Percentiles rank a stretch among this genome's conserved stretches.
Conservation (phyloP, 2,329 filamentous ascomycete genomes). For the Xylariaceae sp. region DNA sequence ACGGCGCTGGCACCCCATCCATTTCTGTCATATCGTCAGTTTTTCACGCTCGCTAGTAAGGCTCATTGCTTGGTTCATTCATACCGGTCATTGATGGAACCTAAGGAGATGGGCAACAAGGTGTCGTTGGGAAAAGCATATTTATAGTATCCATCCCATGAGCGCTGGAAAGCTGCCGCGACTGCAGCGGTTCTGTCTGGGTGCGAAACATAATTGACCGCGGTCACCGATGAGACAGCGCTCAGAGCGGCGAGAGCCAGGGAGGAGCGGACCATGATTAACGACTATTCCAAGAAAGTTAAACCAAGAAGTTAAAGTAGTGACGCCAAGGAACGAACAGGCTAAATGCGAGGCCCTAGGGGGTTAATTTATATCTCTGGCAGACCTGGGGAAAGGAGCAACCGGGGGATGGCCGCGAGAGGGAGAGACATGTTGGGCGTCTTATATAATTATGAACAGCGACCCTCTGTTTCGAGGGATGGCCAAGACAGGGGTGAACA, state of each 20-base stretch:
- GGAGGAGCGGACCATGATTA: constrained; percentile 25
- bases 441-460: neutral
- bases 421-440: neutral
- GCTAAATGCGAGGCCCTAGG: constrained; percentile 6
- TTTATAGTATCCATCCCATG: constrained; percentile 69
- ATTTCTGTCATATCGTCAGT: constrained; percentile 51
- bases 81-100: constrained; percentile 65
- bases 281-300: constrained; percentile 11
- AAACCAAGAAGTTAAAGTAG: constrained; percentile 9
- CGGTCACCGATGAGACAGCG: constrained; percentile 21
- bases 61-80: constrained; percentile 11
- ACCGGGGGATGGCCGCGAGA: neutral
- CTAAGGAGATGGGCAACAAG: constrained; percentile 63
- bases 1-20: constrained; percentile 82
- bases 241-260: constrained; percentile 20
- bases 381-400: constrained; percentile 4
- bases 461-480: too few species aligned
- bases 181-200: constrained; percentile 53
- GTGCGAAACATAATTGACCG: constrained; percentile 30
- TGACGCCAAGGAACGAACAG: constrained; percentile 14
- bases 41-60: neutral
- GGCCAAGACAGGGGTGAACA: too few species aligned
- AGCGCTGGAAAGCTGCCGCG: constrained; percentile 63
- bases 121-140: constrained; percentile 78
- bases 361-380: too few species aligned